Percentiles rank a stretch among this genome's conserved stretches.
Evolutionary conservation across 441 rosid genomes (phyloP).

Genomic region (Melastoma candidum): DNA sequence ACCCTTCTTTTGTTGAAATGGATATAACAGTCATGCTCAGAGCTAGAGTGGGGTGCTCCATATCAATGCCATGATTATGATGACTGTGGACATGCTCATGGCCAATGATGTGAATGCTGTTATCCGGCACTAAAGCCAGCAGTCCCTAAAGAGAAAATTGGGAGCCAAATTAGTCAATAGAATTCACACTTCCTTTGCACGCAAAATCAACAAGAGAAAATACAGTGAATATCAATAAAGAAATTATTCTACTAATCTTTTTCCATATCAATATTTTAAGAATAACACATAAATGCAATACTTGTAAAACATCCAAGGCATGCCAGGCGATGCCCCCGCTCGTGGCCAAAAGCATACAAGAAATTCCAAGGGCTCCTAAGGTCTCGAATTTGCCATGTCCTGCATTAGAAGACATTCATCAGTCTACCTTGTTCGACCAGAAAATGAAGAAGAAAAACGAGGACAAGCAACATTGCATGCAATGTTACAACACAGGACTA

Average conservation of each 20-base stretch:
- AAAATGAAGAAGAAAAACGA: too few species aligned
- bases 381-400: slow-evolving; percentile 95
- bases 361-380: slow-evolving; percentile 87
- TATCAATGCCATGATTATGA: slow-evolving; percentile 38
- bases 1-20: slow-evolving; percentile 90
- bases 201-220: slow-evolving; percentile 6
- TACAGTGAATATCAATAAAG: slow-evolving; percentile 7
- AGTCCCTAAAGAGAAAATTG: slow-evolving; percentile 37
- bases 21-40: slow-evolving; percentile 64
- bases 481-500: too few species aligned
- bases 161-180: not conserved
- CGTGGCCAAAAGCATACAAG: slow-evolving; percentile 86
- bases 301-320: slow-evolving; percentile 58
- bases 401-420: slow-evolving; percentile 21
- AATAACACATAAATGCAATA: slow-evolving; percentile 24
- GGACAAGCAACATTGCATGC: too few species aligned
- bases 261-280: not conserved
- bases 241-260: not conserved
- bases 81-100: slow-evolving; percentile 30
- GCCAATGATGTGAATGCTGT: slow-evolving; percentile 24
- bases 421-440: too few species aligned
- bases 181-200: slow-evolving; percentile 5
- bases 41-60: slow-evolving; percentile 72
- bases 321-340: slow-evolving; percentile 91
- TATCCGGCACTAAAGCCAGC: slow-evolving; percentile 42